These are phyloP conservation scores for Dillenia turbinata DNA, from an alignment of 164 flowering plant species.

Conservation along the genomic window DNA sequence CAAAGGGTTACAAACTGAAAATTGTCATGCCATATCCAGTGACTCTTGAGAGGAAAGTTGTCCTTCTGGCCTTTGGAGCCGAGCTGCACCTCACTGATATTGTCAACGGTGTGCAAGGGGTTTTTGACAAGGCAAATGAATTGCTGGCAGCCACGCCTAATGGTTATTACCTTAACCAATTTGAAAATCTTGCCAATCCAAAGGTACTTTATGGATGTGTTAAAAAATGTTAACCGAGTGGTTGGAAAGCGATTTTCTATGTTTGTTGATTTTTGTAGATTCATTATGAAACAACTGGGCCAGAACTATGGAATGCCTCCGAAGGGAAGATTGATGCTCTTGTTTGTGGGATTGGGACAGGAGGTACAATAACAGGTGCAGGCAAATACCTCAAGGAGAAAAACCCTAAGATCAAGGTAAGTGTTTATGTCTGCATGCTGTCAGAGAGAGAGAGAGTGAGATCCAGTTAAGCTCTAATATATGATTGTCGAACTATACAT, in stretches of 20 bases:
- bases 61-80: slow-evolving; percentile 28
- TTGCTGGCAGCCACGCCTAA: slow-evolving; percentile 21
- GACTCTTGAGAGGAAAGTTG: slow-evolving; percentile 25
- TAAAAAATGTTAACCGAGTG: not conserved
- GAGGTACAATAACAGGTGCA: slow-evolving; percentile 48
- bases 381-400: slow-evolving; percentile 42
- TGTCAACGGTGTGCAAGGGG: slow-evolving; percentile 25
- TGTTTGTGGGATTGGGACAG: slow-evolving; percentile 55
- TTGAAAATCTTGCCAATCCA: slow-evolving; percentile 28
- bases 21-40: slow-evolving; percentile 20
- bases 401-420: slow-evolving; percentile 44
- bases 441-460: not conserved
- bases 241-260: not conserved
- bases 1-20: slow-evolving; percentile 27
- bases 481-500: not conserved
- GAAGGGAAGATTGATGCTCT: slow-evolving; percentile 46
- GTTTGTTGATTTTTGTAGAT: slow-evolving; percentile 11
- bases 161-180: slow-evolving; percentile 18
- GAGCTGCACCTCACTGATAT: slow-evolving; percentile 25
- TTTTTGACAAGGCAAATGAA: slow-evolving; percentile 24
- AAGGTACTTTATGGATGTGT: slow-evolving; percentile 23
- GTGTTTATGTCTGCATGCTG: not conserved
- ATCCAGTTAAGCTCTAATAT: slow-evolving; percentile 1
- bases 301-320: slow-evolving; percentile 50
- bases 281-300: slow-evolving; percentile 54